These are phyloP conservation scores for Diplodia corticola DNA, from an alignment of 2,329 filamentous ascomycete species.

Conservation along the genomic window DNA sequence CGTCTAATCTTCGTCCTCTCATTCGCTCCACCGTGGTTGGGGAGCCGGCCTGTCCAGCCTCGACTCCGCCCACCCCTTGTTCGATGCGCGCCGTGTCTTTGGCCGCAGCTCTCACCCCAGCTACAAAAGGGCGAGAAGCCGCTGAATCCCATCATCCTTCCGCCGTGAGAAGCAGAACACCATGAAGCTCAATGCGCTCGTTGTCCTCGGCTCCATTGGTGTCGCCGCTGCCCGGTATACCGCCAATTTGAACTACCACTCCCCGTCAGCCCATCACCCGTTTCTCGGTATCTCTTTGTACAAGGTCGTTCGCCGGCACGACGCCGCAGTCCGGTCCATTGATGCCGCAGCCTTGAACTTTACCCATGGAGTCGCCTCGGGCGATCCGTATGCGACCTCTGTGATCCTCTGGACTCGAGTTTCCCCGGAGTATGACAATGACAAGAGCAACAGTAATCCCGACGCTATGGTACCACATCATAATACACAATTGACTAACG, in stretches of 20 bases:
- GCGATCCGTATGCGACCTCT: slow-evolving; percentile 42
- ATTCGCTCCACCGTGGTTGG: slow-evolving; percentile 2
- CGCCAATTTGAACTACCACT: slow-evolving; percentile 63
- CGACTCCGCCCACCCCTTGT: slow-evolving; percentile 1
- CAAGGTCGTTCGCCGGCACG: slow-evolving; percentile 58
- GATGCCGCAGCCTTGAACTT: slow-evolving; percentile 57
- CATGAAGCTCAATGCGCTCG: slow-evolving; percentile 4
- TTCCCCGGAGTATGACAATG: slow-evolving; percentile 36
- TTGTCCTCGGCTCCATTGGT: neutral
- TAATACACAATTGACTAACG: neutral
- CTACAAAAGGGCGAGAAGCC: neutral
- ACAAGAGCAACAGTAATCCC: slow-evolving; percentile 32
- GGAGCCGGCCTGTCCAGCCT: neutral
- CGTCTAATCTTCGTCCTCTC: neutral
- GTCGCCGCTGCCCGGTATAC: slow-evolving; percentile 2
- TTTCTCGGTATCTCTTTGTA: slow-evolving; percentile 61
- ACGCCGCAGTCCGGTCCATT: slow-evolving; percentile 32
- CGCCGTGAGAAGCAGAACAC: neutral
- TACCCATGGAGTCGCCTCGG: slow-evolving; percentile 56
- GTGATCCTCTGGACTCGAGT: slow-evolving; percentile 47
- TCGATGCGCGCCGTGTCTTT: slow-evolving; percentile 6
- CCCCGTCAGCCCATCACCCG: slow-evolving; percentile 63
- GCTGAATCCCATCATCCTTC: neutral
- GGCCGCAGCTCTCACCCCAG: neutral
- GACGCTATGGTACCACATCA: neutral